Conservation (phyloP, 345 rosid species). For the Salix purpurea region DNA sequence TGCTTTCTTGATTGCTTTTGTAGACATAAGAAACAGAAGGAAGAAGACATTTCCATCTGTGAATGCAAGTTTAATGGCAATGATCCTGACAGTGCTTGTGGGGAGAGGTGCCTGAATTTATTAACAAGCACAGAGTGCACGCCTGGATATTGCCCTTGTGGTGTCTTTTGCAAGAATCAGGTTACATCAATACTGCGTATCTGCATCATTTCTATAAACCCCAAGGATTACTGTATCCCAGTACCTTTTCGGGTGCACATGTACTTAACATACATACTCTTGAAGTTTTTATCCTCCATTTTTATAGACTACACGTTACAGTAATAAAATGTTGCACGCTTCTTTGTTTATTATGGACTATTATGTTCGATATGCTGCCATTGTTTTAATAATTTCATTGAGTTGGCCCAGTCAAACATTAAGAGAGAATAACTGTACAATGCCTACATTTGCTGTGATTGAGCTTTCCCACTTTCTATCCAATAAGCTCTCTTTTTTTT, state of each 20-base stretch:
- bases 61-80: slow-evolving; percentile 65
- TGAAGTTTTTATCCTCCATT: neutral
- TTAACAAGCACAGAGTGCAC: slow-evolving; percentile 91
- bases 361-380: no score
- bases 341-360: no score
- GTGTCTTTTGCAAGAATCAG: slow-evolving; percentile 78
- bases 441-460: no score
- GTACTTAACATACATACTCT: neutral
- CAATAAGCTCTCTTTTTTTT: no score
- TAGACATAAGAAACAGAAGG: slow-evolving; percentile 90
- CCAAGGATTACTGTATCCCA: neutral
- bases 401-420: no score
- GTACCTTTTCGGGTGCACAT: neutral
- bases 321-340: no score
- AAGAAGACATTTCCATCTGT: slow-evolving; percentile 86
- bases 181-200: slow-evolving; percentile 22
- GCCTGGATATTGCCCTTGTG: slow-evolving; percentile 72
- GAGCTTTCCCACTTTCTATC: no score
- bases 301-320: no score
- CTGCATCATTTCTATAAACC: neutral
- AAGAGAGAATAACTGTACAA: no score
- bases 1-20: slow-evolving; percentile 6
- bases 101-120: slow-evolving; percentile 80
- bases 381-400: no score
- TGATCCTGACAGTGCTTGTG: slow-evolving; percentile 77